phyloP scores from a whole-genome alignment of 805 yeast species.

The Yamadazyma phyllophila region DNA sequence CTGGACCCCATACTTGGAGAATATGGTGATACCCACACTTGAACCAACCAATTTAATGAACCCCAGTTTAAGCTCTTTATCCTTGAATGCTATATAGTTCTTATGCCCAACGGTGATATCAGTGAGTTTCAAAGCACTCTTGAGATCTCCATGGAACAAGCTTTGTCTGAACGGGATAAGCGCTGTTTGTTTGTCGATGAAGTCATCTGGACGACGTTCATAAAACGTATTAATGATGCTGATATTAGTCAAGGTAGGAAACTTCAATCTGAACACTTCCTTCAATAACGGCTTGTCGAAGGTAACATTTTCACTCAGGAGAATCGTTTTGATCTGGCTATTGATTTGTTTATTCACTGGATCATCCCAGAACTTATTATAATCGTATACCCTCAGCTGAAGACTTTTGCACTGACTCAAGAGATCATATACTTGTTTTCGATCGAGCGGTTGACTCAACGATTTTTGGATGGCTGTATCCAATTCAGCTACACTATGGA shows the following conservation, averaged over 20 bases:
- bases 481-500: conserved; percentile 4
- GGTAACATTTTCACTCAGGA: conserved; percentile 13
- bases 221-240: conserved; percentile 26
- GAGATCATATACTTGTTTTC: conserved; percentile 9
- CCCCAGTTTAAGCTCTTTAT: conserved; percentile 30
- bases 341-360: conserved; percentile 21
- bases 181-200: conserved; percentile 40
- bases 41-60: conserved; percentile 29
- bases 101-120: conserved; percentile 60
- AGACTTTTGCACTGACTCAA: conserved; percentile 22
- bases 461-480: conserved; percentile 1
- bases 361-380: conserved; percentile 24
- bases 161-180: conserved; percentile 63
- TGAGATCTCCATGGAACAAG: conserved; percentile 57
- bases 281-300: conserved; percentile 26
- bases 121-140: conserved; percentile 54
- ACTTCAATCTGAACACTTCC: conserved; percentile 28
- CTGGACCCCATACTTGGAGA: conserved; percentile 43
- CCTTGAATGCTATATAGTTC: conserved; percentile 42
- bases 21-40: conserved; percentile 32
- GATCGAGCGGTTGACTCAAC: neutral
- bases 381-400: conserved; percentile 17
- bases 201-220: conserved; percentile 21
- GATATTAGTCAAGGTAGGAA: conserved; percentile 31
- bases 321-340: conserved; percentile 20